Conservation (phyloP, 352 stramenopile species). For the Nothophytophthora sp. region DNA sequence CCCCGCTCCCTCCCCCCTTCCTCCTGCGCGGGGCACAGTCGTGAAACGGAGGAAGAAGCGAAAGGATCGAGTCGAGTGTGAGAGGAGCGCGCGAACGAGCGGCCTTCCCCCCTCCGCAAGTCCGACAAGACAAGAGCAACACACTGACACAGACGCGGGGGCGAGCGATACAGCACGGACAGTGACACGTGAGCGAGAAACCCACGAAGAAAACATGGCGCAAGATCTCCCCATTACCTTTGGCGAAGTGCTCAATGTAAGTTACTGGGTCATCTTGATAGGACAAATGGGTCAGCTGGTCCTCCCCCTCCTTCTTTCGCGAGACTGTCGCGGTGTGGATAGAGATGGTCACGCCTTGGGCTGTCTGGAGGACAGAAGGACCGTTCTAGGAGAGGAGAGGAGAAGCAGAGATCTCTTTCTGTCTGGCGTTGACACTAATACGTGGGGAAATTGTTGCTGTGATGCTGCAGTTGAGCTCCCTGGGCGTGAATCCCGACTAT, state of each 20-base stretch:
- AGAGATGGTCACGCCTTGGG: no score
- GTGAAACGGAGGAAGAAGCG: slow-evolving; percentile 71
- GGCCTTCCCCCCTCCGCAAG: slow-evolving; percentile 14
- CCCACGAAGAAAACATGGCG: slow-evolving; percentile 51
- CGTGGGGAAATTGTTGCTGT: no score
- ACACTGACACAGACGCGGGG: slow-evolving; percentile 10
- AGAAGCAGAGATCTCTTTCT: no score
- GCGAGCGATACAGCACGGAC: no score
- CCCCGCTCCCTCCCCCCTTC: slow-evolving; percentile 15
- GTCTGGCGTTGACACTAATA: no score
- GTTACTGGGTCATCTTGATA: no score
- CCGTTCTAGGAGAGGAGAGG: no score
- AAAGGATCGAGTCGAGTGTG: slow-evolving; percentile 27
- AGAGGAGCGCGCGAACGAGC: slow-evolving; percentile 16
- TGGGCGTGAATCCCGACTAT: slow-evolving; percentile 91
- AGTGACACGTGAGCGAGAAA: background rate
- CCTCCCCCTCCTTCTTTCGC: no score
- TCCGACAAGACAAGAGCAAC: slow-evolving; percentile 25
- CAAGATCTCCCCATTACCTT: slow-evolving; percentile 91
- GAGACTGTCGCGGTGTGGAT: no score
- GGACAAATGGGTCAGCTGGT: no score
- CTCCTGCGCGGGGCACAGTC: slow-evolving; percentile 47
- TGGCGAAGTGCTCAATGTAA: slow-evolving; percentile 90
- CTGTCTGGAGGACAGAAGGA: no score
- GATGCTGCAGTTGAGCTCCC: slow-evolving; percentile 64